Percentiles rank a stretch among this genome's conserved stretches.
phyloP scores from a whole-genome alignment of 495 filamentous ascomycete genomes.

The Penicillium silybi region DNA sequence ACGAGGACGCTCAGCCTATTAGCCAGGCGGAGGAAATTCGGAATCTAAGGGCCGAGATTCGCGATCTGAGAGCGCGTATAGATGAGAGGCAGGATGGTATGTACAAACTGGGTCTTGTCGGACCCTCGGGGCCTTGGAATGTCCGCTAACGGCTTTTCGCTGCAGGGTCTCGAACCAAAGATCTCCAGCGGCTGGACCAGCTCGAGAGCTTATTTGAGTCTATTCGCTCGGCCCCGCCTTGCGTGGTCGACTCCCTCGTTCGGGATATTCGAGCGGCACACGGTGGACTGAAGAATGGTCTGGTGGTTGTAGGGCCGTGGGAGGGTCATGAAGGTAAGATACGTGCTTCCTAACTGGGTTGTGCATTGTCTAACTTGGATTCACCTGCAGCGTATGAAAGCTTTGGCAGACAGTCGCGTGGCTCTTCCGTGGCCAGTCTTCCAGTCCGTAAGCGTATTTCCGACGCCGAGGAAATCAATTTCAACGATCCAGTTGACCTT shows the following conservation, averaged over 20 bases:
- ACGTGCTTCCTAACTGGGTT: not conserved
- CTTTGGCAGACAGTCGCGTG: slow-evolving; percentile 6
- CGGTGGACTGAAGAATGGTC: slow-evolving; percentile 15
- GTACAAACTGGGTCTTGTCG: not conserved
- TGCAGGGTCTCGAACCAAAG: slow-evolving; percentile 21
- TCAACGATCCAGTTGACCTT: slow-evolving; percentile 8
- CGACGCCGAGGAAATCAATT: slow-evolving; percentile 4
- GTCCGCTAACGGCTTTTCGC: slow-evolving; percentile 3
- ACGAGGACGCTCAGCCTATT: slow-evolving; percentile 38
- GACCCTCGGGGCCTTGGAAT: not conserved
- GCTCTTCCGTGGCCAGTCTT: slow-evolving; percentile 9
- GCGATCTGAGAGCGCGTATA: slow-evolving; percentile 28
- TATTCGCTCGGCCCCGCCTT: slow-evolving; percentile 36
- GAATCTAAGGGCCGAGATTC: slow-evolving; percentile 39
- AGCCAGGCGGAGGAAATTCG: slow-evolving; percentile 43
- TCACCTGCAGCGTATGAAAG: slow-evolving; percentile 17
- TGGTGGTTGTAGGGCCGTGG: slow-evolving; percentile 26
- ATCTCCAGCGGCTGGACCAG: slow-evolving; percentile 29
- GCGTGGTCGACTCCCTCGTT: slow-evolving; percentile 33
- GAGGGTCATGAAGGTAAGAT: slow-evolving; percentile 28
- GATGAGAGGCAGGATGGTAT: slow-evolving; percentile 27
- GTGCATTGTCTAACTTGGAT: not conserved
- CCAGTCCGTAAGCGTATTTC: slow-evolving; percentile 6
- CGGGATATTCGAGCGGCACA: slow-evolving; percentile 30
- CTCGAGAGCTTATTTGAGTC: slow-evolving; percentile 38